Conservation (phyloP, 2,329 filamentous ascomycete species). For the Botrytis medusae region DNA sequence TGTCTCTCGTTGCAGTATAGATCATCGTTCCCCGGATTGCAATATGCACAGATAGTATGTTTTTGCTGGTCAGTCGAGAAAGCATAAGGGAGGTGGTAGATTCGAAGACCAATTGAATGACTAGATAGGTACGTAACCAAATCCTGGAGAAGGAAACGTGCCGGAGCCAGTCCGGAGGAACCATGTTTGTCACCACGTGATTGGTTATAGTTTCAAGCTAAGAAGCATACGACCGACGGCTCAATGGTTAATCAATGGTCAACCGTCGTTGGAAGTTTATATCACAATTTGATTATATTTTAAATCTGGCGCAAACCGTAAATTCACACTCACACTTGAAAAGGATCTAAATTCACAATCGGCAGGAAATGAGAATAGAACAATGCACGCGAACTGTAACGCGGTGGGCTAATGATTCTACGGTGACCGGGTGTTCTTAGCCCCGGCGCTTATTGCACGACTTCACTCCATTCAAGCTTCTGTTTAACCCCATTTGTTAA, state of each 20-base stretch:
- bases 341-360: neutral
- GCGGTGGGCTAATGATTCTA: neutral
- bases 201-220: neutral
- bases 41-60: neutral
- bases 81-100: neutral
- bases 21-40: conserved; percentile 8
- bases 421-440: neutral
- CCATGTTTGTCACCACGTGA: neutral
- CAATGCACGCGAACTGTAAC: neutral
- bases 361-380: neutral
- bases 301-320: neutral
- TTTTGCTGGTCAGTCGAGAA: neutral
- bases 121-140: neutral
- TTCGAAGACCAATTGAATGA: neutral
- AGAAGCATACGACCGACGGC: neutral
- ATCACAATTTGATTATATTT: neutral
- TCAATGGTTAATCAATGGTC: neutral
- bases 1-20: neutral
- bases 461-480: neutral
- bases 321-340: neutral
- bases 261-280: neutral
- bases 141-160: neutral
- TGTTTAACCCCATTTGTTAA: no score
- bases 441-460: neutral
- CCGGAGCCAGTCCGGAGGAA: neutral